These are phyloP conservation scores for Rhodotorula toruloides DNA, from an alignment of 768 basidiomycete species.

Conservation along the genomic window DNA sequence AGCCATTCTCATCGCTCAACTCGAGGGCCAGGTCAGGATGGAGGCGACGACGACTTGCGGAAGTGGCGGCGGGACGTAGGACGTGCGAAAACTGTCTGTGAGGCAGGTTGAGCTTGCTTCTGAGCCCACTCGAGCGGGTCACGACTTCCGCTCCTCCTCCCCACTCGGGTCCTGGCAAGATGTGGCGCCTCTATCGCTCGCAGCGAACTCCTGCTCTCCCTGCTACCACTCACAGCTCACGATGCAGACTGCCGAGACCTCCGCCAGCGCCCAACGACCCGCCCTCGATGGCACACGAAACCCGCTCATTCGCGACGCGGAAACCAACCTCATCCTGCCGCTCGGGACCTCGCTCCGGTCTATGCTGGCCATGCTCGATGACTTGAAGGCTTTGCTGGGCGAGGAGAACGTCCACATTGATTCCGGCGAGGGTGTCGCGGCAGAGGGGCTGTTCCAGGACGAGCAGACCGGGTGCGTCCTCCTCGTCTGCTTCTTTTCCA, in stretches of 20 bases:
- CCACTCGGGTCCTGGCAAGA: too few relatives aligned
- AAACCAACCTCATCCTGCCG: conserved; percentile 14
- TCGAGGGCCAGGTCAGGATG: too few relatives aligned
- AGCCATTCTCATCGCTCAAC: too few relatives aligned
- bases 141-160: too few relatives aligned
- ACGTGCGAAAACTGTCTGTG: too few relatives aligned
- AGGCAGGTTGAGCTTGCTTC: too few relatives aligned
- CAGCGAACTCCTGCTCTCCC: not conserved
- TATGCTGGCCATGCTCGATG: conserved; percentile 13
- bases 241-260: not conserved
- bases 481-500: not conserved
- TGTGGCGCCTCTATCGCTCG: too few relatives aligned
- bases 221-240: not conserved
- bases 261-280: too few relatives aligned
- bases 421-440: not conserved
- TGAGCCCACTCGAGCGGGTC: too few relatives aligned
- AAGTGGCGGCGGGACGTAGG: too few relatives aligned
- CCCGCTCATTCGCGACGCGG: not conserved
- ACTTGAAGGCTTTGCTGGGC: conserved; percentile 1
- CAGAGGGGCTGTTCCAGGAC: not conserved
- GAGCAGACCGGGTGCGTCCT: conserved; percentile 1
- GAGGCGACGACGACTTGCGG: too few relatives aligned
- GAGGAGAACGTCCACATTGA: conserved; percentile 11
- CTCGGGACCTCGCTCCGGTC: conserved; percentile 5
- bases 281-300: not conserved